A percentile compares a stretch with the other conserved stretches of the same genome.
Conservation (phyloP, 2,329 filamentous ascomycete genomes). For the Paecilomyces sp. region DNA sequence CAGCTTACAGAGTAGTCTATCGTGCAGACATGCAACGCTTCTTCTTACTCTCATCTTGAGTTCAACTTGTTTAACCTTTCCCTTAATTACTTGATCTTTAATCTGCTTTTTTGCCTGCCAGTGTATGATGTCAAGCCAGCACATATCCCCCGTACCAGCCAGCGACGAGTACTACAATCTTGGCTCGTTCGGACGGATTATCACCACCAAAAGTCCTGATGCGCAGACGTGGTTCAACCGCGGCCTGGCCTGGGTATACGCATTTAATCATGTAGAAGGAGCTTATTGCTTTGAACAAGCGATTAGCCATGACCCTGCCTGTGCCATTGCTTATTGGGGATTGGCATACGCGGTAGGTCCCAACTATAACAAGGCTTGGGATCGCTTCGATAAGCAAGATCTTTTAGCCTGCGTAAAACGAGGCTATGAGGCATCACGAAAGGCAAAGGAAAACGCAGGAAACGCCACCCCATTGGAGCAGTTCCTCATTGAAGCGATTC, state of each 20-base stretch:
- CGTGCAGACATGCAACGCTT: neutral
- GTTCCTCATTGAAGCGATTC: conserved; percentile 56
- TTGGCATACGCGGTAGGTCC: conserved; percentile 43
- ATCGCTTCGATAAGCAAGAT: conserved; percentile 39
- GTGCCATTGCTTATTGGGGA: conserved; percentile 44
- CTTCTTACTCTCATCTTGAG: too few relatives aligned
- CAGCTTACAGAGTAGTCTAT: too few relatives aligned
- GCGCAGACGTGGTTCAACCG: conserved; percentile 64
- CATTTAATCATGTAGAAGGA: conserved; percentile 70
- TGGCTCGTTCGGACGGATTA: conserved; percentile 48
- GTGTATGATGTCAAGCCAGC: neutral
- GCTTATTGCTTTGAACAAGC: conserved; percentile 43
- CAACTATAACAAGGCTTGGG: conserved; percentile 50
- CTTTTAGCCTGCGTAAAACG: conserved; percentile 35
- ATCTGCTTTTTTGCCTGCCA: neutral
- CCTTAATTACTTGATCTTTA: neutral
- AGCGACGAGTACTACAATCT: conserved; percentile 38
- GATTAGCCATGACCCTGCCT: conserved; percentile 33
- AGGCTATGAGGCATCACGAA: conserved; percentile 36
- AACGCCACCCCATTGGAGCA: conserved; percentile 46
- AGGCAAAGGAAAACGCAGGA: conserved; percentile 34
- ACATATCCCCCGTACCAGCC: neutral
- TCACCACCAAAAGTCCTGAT: conserved; percentile 46
- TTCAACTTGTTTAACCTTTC: too few relatives aligned
- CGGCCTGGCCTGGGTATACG: conserved; percentile 66